Conservation (phyloP, 306 rosid species). For the Hylodesmum podocarpum region DNA sequence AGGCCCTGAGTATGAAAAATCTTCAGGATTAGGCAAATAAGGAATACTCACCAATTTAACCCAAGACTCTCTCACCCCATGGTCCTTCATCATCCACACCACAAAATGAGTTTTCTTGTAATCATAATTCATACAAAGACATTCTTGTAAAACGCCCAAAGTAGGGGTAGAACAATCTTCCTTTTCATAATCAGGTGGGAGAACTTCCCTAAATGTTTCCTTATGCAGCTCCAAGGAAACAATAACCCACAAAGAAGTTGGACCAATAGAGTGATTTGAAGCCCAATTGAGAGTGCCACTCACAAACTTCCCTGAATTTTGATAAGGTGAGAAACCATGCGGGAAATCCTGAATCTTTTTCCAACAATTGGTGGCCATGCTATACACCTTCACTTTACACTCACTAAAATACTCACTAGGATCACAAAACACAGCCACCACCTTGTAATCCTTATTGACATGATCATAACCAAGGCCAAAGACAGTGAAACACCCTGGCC, state of each 20-base stretch:
- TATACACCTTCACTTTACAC: slow-evolving; percentile 44
- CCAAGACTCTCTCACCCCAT: slow-evolving; percentile 47
- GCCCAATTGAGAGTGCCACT: slow-evolving; percentile 53
- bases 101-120: slow-evolving; percentile 42
- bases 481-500: slow-evolving; percentile 49
- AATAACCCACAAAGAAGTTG: slow-evolving; percentile 38
- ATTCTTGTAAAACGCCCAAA: slow-evolving; percentile 41
- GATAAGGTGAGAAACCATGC: slow-evolving; percentile 36
- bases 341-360: slow-evolving; percentile 54
- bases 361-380: slow-evolving; percentile 36
- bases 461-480: slow-evolving; percentile 58
- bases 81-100: slow-evolving; percentile 51
- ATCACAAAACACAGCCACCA: slow-evolving; percentile 51
- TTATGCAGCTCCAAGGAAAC: slow-evolving; percentile 44
- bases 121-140: slow-evolving; percentile 46
- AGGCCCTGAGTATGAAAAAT: slow-evolving; percentile 48
- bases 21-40: slow-evolving; percentile 52
- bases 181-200: slow-evolving; percentile 49
- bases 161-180: slow-evolving; percentile 45
- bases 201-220: slow-evolving; percentile 45
- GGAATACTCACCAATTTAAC: slow-evolving; percentile 45
- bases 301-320: slow-evolving; percentile 45
- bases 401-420: slow-evolving; percentile 38
- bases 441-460: slow-evolving; percentile 43
- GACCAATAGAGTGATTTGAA: slow-evolving; percentile 17